Evolutionary conservation across 208 protist genomes (phyloP).

Genomic region (Leishmania gerbilli): DNA sequence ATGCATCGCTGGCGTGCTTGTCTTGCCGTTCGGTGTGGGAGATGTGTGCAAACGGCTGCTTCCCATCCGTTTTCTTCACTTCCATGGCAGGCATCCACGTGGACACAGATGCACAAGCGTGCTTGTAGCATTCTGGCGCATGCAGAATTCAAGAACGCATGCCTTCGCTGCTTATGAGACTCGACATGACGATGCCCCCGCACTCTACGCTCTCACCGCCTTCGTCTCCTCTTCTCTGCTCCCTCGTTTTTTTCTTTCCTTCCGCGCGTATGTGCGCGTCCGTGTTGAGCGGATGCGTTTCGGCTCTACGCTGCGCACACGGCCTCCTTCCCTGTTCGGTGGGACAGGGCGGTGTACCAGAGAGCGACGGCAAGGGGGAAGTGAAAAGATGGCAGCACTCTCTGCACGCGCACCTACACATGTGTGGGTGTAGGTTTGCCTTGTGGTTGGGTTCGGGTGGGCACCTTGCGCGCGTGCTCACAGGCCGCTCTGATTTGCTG

Average conservation of each 20-base stretch:
- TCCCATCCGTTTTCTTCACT: background rate
- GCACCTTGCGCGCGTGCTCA: background rate
- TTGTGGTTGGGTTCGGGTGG: background rate
- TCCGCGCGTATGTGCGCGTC: too few species aligned
- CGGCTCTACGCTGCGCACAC: background rate
- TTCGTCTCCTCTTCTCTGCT: conserved; percentile 8
- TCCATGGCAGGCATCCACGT: background rate
- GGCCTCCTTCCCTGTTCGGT: background rate
- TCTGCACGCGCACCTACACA: background rate
- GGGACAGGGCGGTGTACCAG: background rate
- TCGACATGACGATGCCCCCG: background rate
- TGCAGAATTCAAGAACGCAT: background rate
- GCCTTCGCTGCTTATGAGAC: background rate
- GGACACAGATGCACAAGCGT: background rate
- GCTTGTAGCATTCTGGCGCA: background rate
- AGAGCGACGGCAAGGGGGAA: background rate
- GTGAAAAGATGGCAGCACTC: background rate
- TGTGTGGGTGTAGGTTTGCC: background rate
- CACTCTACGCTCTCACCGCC: background rate
- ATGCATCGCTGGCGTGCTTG: background rate
- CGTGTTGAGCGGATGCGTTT: background rate
- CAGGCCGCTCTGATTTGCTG: too few species aligned
- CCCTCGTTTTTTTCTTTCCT: background rate
- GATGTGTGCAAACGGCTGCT: background rate
- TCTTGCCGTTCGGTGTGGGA: background rate